Evolutionary conservation across 371 early-diverging fungal genomes (phyloP), one percentile per base, ranked within the genome.

Genomic region (Saksenaea vasiformis): DNA sequence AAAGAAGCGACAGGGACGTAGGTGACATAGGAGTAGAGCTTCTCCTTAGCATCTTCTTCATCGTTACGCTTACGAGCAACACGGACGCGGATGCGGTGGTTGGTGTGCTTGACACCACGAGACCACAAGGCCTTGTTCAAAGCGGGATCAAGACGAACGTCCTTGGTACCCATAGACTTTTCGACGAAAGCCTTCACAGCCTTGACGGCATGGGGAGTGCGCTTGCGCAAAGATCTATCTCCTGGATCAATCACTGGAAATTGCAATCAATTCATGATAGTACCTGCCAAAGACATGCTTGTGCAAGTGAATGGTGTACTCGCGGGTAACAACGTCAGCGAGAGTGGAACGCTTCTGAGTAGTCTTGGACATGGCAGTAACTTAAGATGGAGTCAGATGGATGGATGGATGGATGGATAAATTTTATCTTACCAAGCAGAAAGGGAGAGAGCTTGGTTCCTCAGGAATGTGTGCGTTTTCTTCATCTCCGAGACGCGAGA

Each of bases 151-250:
- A 91, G 61, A 68, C 91, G 89, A 73, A 91, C 87, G 74, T 91
- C 91, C 56, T 73, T 72, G 71, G 96, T 95, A 54, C 91, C 91
- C 95, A 95, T 95, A 58, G 81, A 79, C 82, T 89, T 87, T 72
- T 78, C 72, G 62, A 95, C 95, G 67, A 95, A 95, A 61, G 78
- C 74, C 67, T 87, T 85, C 80, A 96, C 90, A 62, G 85, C 87
- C 89, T 94, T 95, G 77, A 96, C 82, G 69, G 97, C 94, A 55
- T 81, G 84, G 63, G 97, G 97, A 55, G 95, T 91, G 71, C 95
- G 90, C 89, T 93, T 93, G 87, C 94, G 94, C 91, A 95, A 95
- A 69, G 87, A 82, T 58, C 87, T 31, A 31, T 7, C 4, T 7
- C 7, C 31, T 4, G 31, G 31, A 31, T 31, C 31, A 31, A 7